phyloP scores from a whole-genome alignment of 345 rosid species.

The Pugionium dolabratum region DNA sequence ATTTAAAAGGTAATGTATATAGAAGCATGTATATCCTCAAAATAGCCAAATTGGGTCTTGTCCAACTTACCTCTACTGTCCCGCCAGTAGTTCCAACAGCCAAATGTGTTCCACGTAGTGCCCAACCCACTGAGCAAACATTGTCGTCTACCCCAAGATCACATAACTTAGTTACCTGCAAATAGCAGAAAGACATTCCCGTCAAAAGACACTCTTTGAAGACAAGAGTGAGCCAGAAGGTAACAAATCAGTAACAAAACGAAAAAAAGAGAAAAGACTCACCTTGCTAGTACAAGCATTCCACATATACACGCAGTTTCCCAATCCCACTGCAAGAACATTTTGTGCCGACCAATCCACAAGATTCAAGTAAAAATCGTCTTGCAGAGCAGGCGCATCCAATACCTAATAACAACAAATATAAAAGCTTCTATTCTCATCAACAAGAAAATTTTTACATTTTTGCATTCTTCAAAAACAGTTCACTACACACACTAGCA shows the following conservation, averaged over 20 bases:
- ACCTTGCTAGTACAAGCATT: constrained; percentile 99
- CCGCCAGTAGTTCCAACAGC: constrained; percentile 93
- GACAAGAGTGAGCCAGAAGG: neutral
- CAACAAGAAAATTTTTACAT: neutral
- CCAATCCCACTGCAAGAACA: constrained; percentile 92
- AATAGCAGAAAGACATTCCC: neutral
- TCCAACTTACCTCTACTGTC: constrained; percentile 69
- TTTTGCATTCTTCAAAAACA: neutral
- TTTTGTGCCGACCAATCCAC: constrained; percentile 99
- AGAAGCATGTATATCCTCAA: constrained; percentile 1
- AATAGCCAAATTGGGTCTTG: neutral
- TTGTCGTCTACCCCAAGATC: constrained; percentile 86
- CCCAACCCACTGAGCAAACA: constrained; percentile 97
- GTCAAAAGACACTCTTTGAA: neutral
- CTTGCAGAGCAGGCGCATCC: constrained; percentile 99
- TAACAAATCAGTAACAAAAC: neutral
- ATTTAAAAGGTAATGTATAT: neutral
- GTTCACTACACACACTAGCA: neutral
- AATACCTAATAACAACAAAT: constrained; percentile 57
- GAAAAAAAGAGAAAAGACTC: constrained; percentile 3
- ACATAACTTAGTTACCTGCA: constrained; percentile 91
- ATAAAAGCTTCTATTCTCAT: neutral
- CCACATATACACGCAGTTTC: constrained; percentile 95
- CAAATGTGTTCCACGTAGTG: constrained; percentile 79
- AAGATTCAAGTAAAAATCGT: constrained; percentile 95